phyloP scores from a whole-genome alignment of 345 rosid species.

The Syzygium jambos region DNA sequence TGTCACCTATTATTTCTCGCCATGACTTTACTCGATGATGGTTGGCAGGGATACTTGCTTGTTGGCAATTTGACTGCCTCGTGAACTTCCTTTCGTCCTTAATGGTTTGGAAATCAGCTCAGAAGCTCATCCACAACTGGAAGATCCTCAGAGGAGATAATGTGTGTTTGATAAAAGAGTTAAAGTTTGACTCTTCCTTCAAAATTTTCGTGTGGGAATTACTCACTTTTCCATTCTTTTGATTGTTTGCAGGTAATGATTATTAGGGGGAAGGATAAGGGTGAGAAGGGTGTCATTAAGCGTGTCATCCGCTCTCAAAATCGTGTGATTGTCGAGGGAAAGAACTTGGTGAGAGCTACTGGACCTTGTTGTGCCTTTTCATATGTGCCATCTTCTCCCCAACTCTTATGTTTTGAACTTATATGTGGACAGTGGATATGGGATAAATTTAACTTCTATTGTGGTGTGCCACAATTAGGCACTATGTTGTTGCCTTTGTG shows the following conservation, averaged over 20 bases:
- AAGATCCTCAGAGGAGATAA: conserved; percentile 90
- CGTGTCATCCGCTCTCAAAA: conserved; percentile 80
- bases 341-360: conserved; percentile 54
- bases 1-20: background rate
- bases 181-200: background rate
- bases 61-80: background rate
- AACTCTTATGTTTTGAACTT: background rate
- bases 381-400: background rate
- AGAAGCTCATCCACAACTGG: conserved; percentile 96
- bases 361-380: background rate
- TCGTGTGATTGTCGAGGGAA: conserved; percentile 82
- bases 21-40: background rate
- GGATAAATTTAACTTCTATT: background rate
- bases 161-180: conserved; percentile 27
- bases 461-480: background rate
- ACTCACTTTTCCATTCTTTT: background rate
- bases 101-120: conserved; percentile 99
- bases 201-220: background rate
- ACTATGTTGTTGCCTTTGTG: background rate
- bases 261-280: conserved; percentile 80
- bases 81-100: background rate
- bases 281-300: conserved; percentile 68
- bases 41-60: background rate
- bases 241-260: conserved; percentile 55
- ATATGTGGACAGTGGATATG: background rate